Base-by-base conservation (phyloP, 352 stramenopile genomes). In the Globisporangium cylindrosporum region DNA sequence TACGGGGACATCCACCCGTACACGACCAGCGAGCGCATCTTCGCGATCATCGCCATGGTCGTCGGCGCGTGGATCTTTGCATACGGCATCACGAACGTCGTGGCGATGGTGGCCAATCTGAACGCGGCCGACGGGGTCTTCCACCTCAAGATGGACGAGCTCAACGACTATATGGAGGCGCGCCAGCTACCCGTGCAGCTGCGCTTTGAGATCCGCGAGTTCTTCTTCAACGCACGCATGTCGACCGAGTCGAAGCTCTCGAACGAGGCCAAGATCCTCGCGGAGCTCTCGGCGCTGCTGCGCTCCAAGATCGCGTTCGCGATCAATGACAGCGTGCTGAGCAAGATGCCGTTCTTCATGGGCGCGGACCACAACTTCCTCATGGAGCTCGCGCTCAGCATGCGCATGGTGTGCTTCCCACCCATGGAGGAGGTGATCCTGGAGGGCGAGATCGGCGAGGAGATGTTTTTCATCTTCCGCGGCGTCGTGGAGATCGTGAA, bases 101-200 rank as follows among this genome's bases (percentile, higher is more conserved):
- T 93, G 1, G 82, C 84, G 27, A 76, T 93, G 24, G 84, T 93
- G 8, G 90, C 82, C 15, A 93, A 80, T 62, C 59, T 93, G 25
- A 93, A 81, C 3, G 77, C 83, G 14, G 75, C 85, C 20, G 84
- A 93, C 43, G 88, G 80, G 0, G 53, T 77, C 3, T 93, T 93
- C 49, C 81, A 79, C 38, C 70, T 87, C 60, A 90, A 90, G 53
- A 82, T 93, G 66, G 85, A 93, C 62, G 82, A 91, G 66, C 73
- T 93, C 53, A 93, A 93, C 59, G 85, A 93, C 62, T 93, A 93
- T 65, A 91, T 93, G 84, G 77, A 62, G 43, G 84, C 84, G n/a
- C 77, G 82, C 9, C 82, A 93, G 62, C 59, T 93, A 41, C 84
- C 84, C 5, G 71, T 82, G 18, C 81, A 90, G 27, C 62, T 93